Base-by-base conservation (phyloP, 345 rosid genomes). In the Salix suchowensis region DNA sequence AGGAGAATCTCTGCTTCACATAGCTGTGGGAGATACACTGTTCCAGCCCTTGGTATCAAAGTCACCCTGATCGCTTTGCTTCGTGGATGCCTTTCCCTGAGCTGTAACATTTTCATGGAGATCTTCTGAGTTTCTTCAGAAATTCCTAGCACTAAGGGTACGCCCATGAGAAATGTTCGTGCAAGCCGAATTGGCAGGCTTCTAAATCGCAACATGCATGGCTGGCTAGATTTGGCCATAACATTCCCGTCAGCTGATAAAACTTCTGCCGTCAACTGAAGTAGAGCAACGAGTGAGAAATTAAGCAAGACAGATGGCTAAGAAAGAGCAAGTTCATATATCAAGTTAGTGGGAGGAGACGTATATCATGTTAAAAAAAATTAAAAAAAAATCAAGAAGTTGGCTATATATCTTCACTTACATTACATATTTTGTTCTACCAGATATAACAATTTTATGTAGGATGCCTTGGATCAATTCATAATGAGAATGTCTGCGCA, bases 261-360 rank as follows among this genome's bases (percentile, higher is more conserved):
- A 21, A 92, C 76, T 80, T 93, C 96, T 55, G 94, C 91, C 12
- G 77, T 90, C 81, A 93, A 72, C 97, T 95, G 84, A 39, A 61
- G 18, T 54, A 67, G 70, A 37, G 44, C 14, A 52, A 37, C 15
- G 69, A 13, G 70, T 9, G 15, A 37, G 23, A 52, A 73, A 18
- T 50, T 50, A 21, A 50, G 55, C 54, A 4, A 5, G 19, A 16
- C 21, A 4, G 4, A 16, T 15, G 16, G 54, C 19, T 15, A 13
- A 48, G 54, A 48, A 15, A 50, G 9, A 50, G n/a, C n/a, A 50
- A 50, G 55, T 24, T 18, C n/a, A 50, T 18, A 18, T 5, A 48
- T 48, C 3, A 11, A 40, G 44, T 40, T 40, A 40, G 13, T 40
- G 12, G 9, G 44, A 40, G 44, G 44, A 40, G 44, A 40, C 44